Evolutionary conservation across 768 basidiomycete genomes (phyloP), one percentile per base, ranked within the genome.

Genomic region (Tulasnella sp.): DNA sequence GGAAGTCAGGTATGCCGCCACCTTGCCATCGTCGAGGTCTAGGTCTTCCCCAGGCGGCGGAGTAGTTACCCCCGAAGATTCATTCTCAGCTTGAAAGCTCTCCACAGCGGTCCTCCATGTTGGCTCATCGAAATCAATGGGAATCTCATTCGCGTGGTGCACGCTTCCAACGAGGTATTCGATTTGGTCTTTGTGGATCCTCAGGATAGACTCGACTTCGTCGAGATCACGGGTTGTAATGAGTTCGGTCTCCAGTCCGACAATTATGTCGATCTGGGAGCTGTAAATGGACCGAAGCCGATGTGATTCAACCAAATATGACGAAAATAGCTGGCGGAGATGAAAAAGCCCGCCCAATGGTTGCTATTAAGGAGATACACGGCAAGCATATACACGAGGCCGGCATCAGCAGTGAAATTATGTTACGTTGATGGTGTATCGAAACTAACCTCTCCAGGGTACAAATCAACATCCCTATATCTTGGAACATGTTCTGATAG

Each of bases 401-500:
- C 9, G 24, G 40, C 10, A 34, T 27, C 7, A 16, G n/a, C 46
- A 27, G 57, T 53, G 35, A 41, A 29, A 44, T 48, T 58, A 37
- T 56, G 54, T 40, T 37, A 51, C 45, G 48, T 37, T 33, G 42
- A 54, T 46, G 15, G 37, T 5, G 40, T 5, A 5, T 13, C 13
- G n/a, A 31, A 39, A 58, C 68, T 59, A 62, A 92, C 91, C 78
- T 99, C 95, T 70, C 98, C 95, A 16, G 93, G 92, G 64, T 95
- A 98, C 25, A 98, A 69, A 63, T 99, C 91, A 29, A 73, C 64
- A 1, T 59, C 52, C 52, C 88, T 73, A 66, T 91, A 93, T 24
- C 93, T 78, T 24, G 95, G 93, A 45, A 83, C 83, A 65, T 98
- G 95, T 67, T 98, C 95, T 3, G 82, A 86, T 53, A 98, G 69